A percentile compares a stretch with the other conserved stretches of the same genome.
These are phyloP conservation scores for Verticillium nonalfalfae DNA, from an alignment of 2,329 filamentous ascomycete genomes.

Conservation along the genomic window DNA sequence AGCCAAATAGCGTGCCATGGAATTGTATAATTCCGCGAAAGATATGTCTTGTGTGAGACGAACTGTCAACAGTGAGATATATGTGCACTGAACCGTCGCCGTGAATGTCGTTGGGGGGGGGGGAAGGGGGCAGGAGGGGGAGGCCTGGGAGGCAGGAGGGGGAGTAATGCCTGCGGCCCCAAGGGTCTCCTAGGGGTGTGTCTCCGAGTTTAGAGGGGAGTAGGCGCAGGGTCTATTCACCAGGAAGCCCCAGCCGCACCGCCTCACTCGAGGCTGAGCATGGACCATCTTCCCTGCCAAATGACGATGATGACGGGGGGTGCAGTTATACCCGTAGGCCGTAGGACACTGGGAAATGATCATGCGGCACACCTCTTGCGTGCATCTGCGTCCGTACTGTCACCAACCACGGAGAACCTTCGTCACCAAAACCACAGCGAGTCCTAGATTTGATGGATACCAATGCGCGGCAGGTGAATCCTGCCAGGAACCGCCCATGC, in stretches of 20 bases:
- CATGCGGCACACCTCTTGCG: background rate
- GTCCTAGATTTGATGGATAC: background rate
- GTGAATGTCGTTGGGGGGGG: too few species aligned
- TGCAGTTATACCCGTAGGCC: background rate
- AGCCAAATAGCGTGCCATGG: background rate
- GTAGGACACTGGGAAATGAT: background rate
- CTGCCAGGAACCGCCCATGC: background rate
- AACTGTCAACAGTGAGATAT: background rate
- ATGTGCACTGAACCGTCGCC: background rate
- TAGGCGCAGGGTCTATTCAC: background rate
- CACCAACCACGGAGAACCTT: background rate
- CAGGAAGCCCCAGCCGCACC: background rate
- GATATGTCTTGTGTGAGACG: background rate
- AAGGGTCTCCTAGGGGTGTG: background rate
- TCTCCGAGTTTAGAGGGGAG: background rate
- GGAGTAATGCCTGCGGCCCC: too few species aligned
- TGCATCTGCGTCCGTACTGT: background rate
- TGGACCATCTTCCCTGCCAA: background rate
- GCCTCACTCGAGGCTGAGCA: background rate
- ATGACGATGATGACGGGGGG: background rate
- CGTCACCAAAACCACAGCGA: background rate
- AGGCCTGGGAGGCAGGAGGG: too few species aligned
- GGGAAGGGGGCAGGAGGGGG: background rate
- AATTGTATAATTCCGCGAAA: background rate
- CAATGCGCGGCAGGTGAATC: background rate